A percentile compares a stretch with the other conserved stretches of the same genome.
phyloP scores from a whole-genome alignment of 495 filamentous ascomycete species.

The Podospora appendiculata region DNA sequence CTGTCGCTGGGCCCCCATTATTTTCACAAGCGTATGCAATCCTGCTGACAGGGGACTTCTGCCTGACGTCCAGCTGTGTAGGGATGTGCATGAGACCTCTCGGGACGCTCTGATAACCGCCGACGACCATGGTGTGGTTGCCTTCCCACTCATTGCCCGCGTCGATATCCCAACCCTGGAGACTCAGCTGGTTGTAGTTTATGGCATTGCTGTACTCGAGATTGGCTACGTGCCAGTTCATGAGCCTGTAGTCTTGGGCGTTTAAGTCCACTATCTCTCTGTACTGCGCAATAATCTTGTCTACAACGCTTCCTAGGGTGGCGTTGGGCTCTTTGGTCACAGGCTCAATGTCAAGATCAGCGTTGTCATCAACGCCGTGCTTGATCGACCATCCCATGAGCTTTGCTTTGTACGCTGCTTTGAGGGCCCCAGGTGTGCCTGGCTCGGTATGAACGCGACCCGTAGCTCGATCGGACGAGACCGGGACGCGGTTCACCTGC shows the following conservation, averaged over 20 bases:
- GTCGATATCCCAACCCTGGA: constrained; percentile 93
- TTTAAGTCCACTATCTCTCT: constrained; percentile 73
- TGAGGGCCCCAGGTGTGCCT: constrained; percentile 49
- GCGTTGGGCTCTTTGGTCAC: constrained; percentile 53
- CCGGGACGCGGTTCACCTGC: constrained; percentile 46
- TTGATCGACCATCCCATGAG: constrained; percentile 76
- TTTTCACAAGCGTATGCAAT: constrained; percentile 57
- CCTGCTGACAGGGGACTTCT: constrained; percentile 56
- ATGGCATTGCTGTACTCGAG: constrained; percentile 94
- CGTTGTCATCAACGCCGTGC: constrained; percentile 50
- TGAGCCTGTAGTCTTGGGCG: constrained; percentile 75
- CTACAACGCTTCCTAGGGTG: constrained; percentile 80
- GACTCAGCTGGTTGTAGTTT: constrained; percentile 77
- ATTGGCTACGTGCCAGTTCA: constrained; percentile 99
- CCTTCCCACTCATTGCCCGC: constrained; percentile 97
- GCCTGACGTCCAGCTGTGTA: constrained; percentile 69
- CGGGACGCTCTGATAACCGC: constrained; percentile 86
- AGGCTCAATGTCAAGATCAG: constrained; percentile 66
- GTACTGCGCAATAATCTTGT: constrained; percentile 83
- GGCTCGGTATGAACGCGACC: constrained; percentile 53
- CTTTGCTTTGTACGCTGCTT: constrained; percentile 60
- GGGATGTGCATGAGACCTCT: constrained; percentile 72
- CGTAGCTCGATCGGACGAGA: constrained; percentile 50
- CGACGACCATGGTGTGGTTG: constrained; percentile 82
- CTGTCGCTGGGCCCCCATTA: constrained; percentile 33